Conservation (phyloP, 768 basidiomycete genomes). For the Rhizopogon vulgaris region DNA sequence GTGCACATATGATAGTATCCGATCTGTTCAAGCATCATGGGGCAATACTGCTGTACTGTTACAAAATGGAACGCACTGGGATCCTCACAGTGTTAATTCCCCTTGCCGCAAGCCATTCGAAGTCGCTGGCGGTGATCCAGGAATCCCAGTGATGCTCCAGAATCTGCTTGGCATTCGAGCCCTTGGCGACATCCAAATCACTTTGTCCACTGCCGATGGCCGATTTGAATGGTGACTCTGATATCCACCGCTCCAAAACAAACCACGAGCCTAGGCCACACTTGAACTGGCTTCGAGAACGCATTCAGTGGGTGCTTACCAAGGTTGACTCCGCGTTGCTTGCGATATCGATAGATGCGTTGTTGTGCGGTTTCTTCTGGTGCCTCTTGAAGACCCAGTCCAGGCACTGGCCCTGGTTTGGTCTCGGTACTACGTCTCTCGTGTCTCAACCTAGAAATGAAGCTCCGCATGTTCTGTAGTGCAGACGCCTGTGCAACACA, state of each 20-base stretch:
- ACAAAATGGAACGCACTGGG: conserved; percentile 51
- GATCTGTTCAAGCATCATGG: conserved; percentile 36
- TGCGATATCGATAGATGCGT: conserved; percentile 50
- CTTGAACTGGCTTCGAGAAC: conserved; percentile 4
- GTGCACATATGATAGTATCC: conserved; percentile 64
- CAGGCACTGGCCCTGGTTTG: background rate
- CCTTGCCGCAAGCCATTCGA: conserved; percentile 43
- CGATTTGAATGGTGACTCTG: conserved; percentile 47
- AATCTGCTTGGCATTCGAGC: conserved; percentile 36
- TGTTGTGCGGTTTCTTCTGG: background rate
- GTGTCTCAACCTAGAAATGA: background rate
- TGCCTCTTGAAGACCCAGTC: background rate
- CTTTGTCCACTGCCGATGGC: conserved; percentile 55
- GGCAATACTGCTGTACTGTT: background rate
- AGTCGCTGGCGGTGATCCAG: conserved; percentile 51
- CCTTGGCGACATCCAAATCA: conserved; percentile 64
- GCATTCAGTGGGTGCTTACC: conserved; percentile 36
- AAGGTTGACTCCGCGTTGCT: conserved; percentile 78
- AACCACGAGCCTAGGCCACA: conserved; percentile 62
- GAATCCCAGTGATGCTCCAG: conserved; percentile 44
- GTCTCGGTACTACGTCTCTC: background rate
- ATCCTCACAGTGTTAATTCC: conserved; percentile 59
- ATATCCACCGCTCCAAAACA: conserved; percentile 73
- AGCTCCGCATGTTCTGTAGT: background rate
- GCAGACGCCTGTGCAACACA: background rate